phyloP scores from a whole-genome alignment of 192 early-diverging fungal species.

The Mortierella claussenii region DNA sequence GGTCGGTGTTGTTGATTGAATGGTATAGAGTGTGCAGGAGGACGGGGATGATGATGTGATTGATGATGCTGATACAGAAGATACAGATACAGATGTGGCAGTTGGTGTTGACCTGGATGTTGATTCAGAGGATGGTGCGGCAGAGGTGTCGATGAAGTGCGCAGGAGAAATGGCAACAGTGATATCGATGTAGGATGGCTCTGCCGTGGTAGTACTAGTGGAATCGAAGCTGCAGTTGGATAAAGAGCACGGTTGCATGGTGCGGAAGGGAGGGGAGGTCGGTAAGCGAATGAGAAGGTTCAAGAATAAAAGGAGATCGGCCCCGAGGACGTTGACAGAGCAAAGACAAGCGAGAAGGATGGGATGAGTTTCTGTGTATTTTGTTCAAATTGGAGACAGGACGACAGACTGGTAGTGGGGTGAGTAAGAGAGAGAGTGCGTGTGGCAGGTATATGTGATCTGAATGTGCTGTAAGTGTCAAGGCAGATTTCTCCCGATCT shows the following conservation, averaged over 20 bases:
- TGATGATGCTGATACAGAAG: not conserved
- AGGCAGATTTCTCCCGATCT: too few species aligned
- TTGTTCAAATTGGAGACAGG: too few species aligned
- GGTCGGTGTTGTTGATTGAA: not conserved
- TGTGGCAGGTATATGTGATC: too few species aligned
- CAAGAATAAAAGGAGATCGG: too few species aligned
- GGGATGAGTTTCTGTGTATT: too few species aligned
- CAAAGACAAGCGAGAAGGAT: too few species aligned
- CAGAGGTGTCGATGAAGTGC: not conserved
- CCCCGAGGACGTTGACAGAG: too few species aligned
- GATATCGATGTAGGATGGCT: not conserved
- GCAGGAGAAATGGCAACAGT: not conserved
- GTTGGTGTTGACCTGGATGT: not conserved
- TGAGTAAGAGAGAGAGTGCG: too few species aligned
- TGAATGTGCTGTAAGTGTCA: too few species aligned
- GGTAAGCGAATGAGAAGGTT: not conserved
- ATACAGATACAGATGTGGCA: not conserved
- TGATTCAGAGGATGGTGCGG: not conserved
- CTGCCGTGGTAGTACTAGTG: not conserved
- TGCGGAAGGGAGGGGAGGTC: not conserved
- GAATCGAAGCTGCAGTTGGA: not conserved
- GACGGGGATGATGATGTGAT: not conserved
- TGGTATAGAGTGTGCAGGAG: too few species aligned
- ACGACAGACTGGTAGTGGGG: too few species aligned
- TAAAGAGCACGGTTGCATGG: conserved; percentile 11